These are phyloP conservation scores for Hyparrhenia diplandra DNA, from an alignment of 176 grass and related monocot species.

Conservation along the genomic window DNA sequence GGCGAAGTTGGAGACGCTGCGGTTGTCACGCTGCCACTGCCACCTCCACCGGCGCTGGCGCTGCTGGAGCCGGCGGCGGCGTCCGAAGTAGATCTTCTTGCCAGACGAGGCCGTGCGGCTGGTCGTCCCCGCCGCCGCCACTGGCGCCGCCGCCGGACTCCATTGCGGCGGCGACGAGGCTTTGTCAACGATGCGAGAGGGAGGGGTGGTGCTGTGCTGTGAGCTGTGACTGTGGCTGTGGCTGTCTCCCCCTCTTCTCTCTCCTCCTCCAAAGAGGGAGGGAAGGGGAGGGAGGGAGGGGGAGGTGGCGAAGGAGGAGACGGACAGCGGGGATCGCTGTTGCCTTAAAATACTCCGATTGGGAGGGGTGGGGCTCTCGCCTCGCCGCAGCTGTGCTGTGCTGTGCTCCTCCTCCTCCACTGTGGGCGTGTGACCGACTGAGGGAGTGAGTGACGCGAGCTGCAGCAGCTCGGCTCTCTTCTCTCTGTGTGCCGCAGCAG, in stretches of 20 bases:
- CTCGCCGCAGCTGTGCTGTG: background rate
- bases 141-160: conserved; percentile 3
- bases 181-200: background rate
- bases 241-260: conserved; percentile 25
- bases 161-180: conserved; percentile 16
- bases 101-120: conserved; percentile 75
- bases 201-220: background rate
- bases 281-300: conserved; percentile 14
- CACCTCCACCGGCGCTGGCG: background rate
- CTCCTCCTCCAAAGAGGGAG: conserved; percentile 30
- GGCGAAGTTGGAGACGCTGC: background rate
- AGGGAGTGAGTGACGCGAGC: background rate
- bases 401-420: background rate
- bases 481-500: no score
- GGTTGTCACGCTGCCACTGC: background rate
- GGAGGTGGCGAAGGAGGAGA: conserved; percentile 12
- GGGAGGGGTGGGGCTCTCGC: no score
- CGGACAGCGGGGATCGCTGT: conserved; percentile 4
- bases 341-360: conserved; percentile 40
- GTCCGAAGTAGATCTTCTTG: conserved; percentile 99
- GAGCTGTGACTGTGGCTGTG: background rate
- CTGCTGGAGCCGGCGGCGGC: background rate
- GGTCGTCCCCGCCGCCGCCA: conserved; percentile 27
- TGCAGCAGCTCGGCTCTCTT: background rate
- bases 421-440: background rate